Percentiles rank a stretch among this genome's conserved stretches.
Conservation (phyloP, 2,329 filamentous ascomycete genomes). For the Colletotrichum zoysiae region DNA sequence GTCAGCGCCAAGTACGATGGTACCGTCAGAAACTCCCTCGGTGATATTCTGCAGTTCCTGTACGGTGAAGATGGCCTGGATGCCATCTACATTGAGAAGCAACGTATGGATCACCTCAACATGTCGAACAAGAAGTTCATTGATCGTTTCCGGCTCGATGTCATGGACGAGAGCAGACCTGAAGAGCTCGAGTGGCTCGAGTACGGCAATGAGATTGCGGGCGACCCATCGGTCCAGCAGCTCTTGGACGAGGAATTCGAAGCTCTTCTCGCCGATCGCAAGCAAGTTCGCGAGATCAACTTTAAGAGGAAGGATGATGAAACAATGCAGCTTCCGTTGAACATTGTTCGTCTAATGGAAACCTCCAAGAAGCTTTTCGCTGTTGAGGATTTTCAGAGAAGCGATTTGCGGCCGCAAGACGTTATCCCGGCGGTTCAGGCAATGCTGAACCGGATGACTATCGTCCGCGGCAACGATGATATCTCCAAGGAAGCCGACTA, state of each 20-base stretch:
- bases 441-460: conserved; percentile 81
- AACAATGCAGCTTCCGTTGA: conserved; percentile 91
- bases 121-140: conserved; percentile 84
- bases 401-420: conserved; percentile 89
- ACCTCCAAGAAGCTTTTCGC: conserved; percentile 92
- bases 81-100: conserved; percentile 92
- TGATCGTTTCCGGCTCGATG: conserved; percentile 85
- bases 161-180: conserved; percentile 75
- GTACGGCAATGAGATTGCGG: conserved; percentile 86
- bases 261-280: conserved; percentile 78
- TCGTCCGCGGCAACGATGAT: conserved; percentile 86
- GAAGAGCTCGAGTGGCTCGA: conserved; percentile 79
- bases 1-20: conserved; percentile 98
- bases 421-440: conserved; percentile 84
- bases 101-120: conserved; percentile 87
- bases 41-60: conserved; percentile 96
- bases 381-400: conserved; percentile 86
- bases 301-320: conserved; percentile 80
- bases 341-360: conserved; percentile 90
- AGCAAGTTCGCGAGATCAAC: conserved; percentile 78
- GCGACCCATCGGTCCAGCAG: conserved; percentile 88
- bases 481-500: conserved; percentile 89
- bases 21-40: conserved; percentile 95
- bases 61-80: conserved; percentile 98
- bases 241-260: conserved; percentile 92